Evolutionary conservation across 441 rosid species (phyloP), one percentile per base, ranked within the genome.

Genomic region (Adansonia grandidieri): DNA sequence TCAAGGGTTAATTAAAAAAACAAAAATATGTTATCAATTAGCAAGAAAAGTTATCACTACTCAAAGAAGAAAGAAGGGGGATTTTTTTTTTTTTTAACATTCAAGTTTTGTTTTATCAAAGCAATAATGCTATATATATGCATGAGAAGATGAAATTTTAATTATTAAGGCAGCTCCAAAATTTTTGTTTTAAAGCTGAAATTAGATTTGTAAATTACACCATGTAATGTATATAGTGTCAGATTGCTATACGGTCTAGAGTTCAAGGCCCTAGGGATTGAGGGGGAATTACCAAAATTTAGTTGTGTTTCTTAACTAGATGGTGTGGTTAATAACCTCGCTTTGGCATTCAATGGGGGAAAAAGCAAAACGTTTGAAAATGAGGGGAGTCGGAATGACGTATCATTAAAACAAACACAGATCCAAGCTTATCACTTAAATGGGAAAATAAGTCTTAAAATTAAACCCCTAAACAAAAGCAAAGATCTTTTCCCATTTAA

Each of bases 371-470:
- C 53, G 64, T 80, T 84, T 67, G 66, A 63, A 66, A 78, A 83
- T 77, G 85, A 77, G 47, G 73, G 77, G 73, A 64, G 65, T 74
- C 17, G 73, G 79, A 80, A 69, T 44, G 40, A 37, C 42, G 62
- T 75, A 75, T 75, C 80, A 83, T 82, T 79, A 63, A 71, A 74
- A 73, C 74, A 77, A 65, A 71, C 9, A 54, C 37, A 73, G 68
- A 83, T 68, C 75, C 58, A 78, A 76, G 37, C 82, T 82, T 81
- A 81, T 87, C 86, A 78, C 83, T 79, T 79, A 48, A 54, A 53
- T 68, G 69, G 60, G 70, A 72, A 14, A 78, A 63, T 6, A 20
- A 19, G 9, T 9, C 62, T 44, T 63, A 14, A 5, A 72, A 76
- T 79, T 1, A 74, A 74, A 75, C 11, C n/a, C 13, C 9, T 9